These are phyloP conservation scores for Cladosporium colombiae DNA, from an alignment of 2,329 filamentous ascomycete species.

Conservation along the genomic window DNA sequence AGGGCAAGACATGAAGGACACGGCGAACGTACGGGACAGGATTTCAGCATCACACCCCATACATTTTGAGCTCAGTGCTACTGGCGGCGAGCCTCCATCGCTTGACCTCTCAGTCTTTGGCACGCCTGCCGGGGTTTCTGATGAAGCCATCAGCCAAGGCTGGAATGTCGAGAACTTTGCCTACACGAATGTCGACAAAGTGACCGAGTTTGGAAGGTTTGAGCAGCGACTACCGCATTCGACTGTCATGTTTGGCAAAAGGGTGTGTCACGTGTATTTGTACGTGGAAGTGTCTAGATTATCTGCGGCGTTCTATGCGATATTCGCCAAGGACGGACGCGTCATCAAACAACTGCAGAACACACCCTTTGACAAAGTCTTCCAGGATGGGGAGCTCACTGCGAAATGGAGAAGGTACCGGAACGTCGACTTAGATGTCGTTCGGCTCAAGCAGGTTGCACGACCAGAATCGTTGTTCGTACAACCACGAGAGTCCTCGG, in stretches of 20 bases:
- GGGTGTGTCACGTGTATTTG: conserved; percentile 8
- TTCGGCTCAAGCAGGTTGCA: not conserved
- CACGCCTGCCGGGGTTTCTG: conserved; percentile 2
- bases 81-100: conserved; percentile 2
- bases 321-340: conserved; percentile 1
- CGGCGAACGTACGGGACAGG: not conserved
- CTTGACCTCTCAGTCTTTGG: conserved; percentile 8
- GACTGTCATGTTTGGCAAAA: conserved; percentile 2
- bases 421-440: not conserved
- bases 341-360: conserved; percentile 6
- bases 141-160: not conserved
- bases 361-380: not conserved
- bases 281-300: conserved; percentile 1
- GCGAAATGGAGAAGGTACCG: not conserved
- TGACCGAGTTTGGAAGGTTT: conserved; percentile 8
- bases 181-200: conserved; percentile 1
- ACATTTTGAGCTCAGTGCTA: conserved; percentile 1
- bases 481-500: not conserved
- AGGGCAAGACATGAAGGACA: conserved; percentile 5
- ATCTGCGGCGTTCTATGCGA: conserved; percentile 2
- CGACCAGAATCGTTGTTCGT: not conserved
- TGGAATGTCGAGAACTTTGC: conserved; percentile 1
- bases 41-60: conserved; percentile 6
- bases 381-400: conserved; percentile 2
- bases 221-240: not conserved